A percentile compares a stretch with the other conserved stretches of the same genome.
These are phyloP conservation scores for Suillus tomentosus DNA, from an alignment of 768 basidiomycete genomes.

Conservation along the genomic window DNA sequence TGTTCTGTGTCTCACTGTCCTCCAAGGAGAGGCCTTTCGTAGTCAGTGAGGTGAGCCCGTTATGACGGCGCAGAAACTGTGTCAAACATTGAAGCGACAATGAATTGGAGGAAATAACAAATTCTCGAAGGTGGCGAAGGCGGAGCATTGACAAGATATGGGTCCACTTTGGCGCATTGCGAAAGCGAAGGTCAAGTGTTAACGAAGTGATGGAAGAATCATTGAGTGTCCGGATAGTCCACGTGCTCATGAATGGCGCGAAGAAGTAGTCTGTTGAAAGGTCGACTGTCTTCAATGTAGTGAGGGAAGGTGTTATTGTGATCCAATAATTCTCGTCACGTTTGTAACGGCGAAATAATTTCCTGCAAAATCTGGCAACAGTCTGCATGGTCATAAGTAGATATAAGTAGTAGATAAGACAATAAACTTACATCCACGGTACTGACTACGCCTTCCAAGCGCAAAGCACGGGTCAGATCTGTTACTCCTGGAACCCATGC, in stretches of 20 bases:
- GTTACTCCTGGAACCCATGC: constrained; percentile 5
- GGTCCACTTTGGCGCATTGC: constrained; percentile 2
- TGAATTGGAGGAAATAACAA: constrained; percentile 6
- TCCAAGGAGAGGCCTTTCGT: constrained; percentile 1
- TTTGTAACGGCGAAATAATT: constrained; percentile 3
- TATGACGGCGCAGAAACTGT: constrained; percentile 5
- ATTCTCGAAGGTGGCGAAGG: constrained; percentile 8
- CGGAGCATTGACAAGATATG: constrained; percentile 6
- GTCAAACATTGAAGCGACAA: constrained; percentile 4
- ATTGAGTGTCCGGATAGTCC: constrained; percentile 6
- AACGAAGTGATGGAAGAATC: constrained; percentile 7
- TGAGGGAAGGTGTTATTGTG: constrained; percentile 3
- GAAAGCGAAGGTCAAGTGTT: constrained; percentile 5
- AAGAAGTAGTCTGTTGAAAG: constrained; percentile 8
- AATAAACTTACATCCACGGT: constrained; percentile 1
- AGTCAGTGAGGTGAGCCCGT: constrained; percentile 4
- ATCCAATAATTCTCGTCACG: constrained; percentile 6
- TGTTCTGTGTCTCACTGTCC: not conserved
- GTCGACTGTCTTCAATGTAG: not conserved
- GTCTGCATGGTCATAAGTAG: not conserved
- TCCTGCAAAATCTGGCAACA: constrained; percentile 5
- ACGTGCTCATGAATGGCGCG: constrained; percentile 6
- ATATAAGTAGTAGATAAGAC: not conserved
- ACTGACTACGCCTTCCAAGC: constrained; percentile 5
- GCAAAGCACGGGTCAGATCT: constrained; percentile 5